Percentiles rank a stretch among this genome's conserved stretches.
These are phyloP conservation scores for Coemansia sp. DNA, from an alignment of 192 early-diverging fungal species.

Conservation along the genomic window DNA sequence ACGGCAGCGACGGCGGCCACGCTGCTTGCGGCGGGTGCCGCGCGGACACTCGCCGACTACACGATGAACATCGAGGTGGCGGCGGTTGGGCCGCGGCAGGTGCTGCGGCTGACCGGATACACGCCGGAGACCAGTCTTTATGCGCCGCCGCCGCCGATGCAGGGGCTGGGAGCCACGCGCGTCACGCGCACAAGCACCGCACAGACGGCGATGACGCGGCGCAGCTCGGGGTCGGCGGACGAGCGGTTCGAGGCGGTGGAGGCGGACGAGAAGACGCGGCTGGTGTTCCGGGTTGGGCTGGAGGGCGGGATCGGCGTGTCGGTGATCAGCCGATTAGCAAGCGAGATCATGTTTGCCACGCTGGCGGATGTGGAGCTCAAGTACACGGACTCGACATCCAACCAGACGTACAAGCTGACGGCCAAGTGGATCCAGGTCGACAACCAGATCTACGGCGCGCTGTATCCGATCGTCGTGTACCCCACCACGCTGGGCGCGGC, in stretches of 20 bases:
- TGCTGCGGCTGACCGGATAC: constrained; percentile 68
- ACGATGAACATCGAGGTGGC: constrained; percentile 72
- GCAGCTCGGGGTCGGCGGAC: constrained; percentile 3
- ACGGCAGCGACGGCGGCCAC: neutral
- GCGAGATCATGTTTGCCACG: constrained; percentile 87
- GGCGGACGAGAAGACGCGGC: constrained; percentile 31
- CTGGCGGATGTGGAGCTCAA: constrained; percentile 74
- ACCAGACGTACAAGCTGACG: constrained; percentile 73
- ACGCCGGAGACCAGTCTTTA: constrained; percentile 67
- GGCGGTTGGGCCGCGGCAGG: constrained; percentile 68
- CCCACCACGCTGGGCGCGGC: constrained; percentile 73
- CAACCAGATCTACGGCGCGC: constrained; percentile 87
- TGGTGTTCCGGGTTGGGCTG: constrained; percentile 72
- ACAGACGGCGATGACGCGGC: constrained; percentile 14
- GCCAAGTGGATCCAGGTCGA: constrained; percentile 96
- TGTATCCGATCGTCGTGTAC: constrained; percentile 92
- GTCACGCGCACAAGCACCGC: constrained; percentile 24
- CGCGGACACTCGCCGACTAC: constrained; percentile 72
- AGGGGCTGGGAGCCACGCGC: neutral
- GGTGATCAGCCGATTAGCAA: constrained; percentile 72
- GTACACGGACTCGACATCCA: constrained; percentile 78
- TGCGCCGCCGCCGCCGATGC: constrained; percentile 36
- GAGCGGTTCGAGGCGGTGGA: constrained; percentile 44
- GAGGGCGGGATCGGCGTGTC: constrained; percentile 89
- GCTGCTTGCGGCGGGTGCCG: constrained; percentile 2